These are phyloP conservation scores for Starmerella tilneyi DNA, from an alignment of 805 yeast species.

Conservation along the genomic window DNA sequence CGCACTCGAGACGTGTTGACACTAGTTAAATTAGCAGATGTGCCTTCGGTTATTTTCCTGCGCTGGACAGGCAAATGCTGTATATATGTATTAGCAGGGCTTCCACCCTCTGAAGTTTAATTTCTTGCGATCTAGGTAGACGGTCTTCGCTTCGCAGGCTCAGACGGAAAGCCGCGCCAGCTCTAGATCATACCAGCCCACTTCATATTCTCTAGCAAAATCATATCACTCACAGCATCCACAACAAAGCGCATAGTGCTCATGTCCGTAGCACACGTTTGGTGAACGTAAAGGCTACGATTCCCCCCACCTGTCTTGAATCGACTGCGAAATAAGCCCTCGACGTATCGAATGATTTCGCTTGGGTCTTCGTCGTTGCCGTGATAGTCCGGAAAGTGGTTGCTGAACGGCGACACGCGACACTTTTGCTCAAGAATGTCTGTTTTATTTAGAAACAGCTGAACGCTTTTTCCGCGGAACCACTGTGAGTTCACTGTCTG, in stretches of 20 bases:
- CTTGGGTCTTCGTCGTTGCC: slow-evolving; percentile 57
- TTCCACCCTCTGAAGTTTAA: no score
- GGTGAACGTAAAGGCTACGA: slow-evolving; percentile 76
- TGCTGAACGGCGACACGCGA: slow-evolving; percentile 46
- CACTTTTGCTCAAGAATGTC: slow-evolving; percentile 73
- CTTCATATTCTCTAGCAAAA: slow-evolving; percentile 64
- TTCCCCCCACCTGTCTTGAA: slow-evolving; percentile 43
- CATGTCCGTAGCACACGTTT: slow-evolving; percentile 94
- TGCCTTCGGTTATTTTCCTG: no score
- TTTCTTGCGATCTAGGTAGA: no score
- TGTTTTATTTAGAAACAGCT: slow-evolving; percentile 77
- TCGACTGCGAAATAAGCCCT: slow-evolving; percentile 49
- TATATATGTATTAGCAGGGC: no score
- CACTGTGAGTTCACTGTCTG: slow-evolving; percentile 74
- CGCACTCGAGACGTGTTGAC: no score
- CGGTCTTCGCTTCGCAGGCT: no score
- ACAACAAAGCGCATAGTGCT: slow-evolving; percentile 80
- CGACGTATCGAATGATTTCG: slow-evolving; percentile 63
- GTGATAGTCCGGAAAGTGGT: slow-evolving; percentile 66
- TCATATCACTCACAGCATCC: slow-evolving; percentile 84
- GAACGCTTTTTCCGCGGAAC: slow-evolving; percentile 79
- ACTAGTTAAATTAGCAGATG: no score
- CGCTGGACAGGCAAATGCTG: no score
- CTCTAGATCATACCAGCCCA: slow-evolving; percentile 27
- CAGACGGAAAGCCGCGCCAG: no score